Conservation (phyloP, 2,329 filamentous ascomycete species). For the Diplodia scrobiculata region DNA sequence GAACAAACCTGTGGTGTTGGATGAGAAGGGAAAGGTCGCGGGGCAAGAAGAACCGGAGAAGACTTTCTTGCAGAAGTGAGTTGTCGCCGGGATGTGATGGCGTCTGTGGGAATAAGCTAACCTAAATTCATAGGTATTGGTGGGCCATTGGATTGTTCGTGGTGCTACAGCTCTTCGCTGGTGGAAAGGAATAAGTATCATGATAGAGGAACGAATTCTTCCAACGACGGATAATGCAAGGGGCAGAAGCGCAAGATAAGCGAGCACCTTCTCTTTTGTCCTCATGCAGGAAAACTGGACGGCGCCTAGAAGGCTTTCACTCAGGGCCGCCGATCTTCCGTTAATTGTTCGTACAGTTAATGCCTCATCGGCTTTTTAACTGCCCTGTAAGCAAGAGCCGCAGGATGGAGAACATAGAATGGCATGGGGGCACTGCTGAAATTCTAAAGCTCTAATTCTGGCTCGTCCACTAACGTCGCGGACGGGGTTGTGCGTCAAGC, state of each 20-base stretch:
- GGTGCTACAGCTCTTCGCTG: constrained; percentile 50
- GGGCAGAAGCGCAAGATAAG: neutral
- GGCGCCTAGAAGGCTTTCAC: neutral
- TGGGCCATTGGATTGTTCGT: constrained; percentile 54
- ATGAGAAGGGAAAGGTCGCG: constrained; percentile 57
- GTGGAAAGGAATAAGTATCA: constrained; percentile 38
- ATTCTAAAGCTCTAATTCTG: neutral
- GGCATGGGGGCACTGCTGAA: neutral
- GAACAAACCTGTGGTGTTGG: constrained; percentile 59
- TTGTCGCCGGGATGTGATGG: constrained; percentile 14
- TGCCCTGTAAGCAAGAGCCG: neutral
- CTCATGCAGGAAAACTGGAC: neutral
- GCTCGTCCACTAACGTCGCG: neutral
- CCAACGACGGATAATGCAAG: neutral
- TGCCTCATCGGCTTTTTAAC: neutral
- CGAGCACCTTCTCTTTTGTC: neutral
- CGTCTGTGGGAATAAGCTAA: constrained; percentile 28
- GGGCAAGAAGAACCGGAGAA: constrained; percentile 51
- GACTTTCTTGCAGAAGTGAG: constrained; percentile 56
- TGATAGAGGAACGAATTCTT: neutral
- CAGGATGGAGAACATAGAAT: neutral
- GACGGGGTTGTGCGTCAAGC: too few species aligned
- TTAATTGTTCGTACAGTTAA: neutral
- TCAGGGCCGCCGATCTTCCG: neutral
- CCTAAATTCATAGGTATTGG: constrained; percentile 50